These are phyloP conservation scores for Xylariaceae sp. DNA, from an alignment of 2,329 filamentous ascomycete species.

Conservation along the genomic window DNA sequence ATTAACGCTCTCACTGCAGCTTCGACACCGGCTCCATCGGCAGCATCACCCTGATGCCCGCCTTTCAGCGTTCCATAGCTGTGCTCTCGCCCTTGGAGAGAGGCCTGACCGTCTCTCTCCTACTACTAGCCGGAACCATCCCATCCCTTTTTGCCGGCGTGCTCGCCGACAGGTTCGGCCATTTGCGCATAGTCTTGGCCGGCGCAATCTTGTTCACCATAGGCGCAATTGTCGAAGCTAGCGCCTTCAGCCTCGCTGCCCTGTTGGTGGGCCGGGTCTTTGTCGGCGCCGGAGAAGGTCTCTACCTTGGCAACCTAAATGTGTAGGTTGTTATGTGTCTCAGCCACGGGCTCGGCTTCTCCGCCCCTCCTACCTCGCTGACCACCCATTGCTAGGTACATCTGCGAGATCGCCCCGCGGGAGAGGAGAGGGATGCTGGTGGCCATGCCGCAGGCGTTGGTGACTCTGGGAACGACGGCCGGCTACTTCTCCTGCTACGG, in stretches of 20 bases:
- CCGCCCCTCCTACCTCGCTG: too few relatives aligned
- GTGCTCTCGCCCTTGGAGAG: slow-evolving; percentile 45
- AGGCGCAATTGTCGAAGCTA: slow-evolving; percentile 48
- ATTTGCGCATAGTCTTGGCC: slow-evolving; percentile 40
- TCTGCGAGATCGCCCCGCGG: slow-evolving; percentile 55
- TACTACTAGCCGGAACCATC: slow-evolving; percentile 52
- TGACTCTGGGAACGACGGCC: slow-evolving; percentile 43
- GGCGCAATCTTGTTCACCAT: slow-evolving; percentile 47
- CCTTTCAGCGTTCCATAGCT: slow-evolving; percentile 37
- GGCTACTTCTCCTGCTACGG: slow-evolving; percentile 60
- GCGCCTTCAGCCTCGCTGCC: slow-evolving; percentile 41
- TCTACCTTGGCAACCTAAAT: slow-evolving; percentile 53
- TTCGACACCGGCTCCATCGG: slow-evolving; percentile 35
- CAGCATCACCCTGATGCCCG: slow-evolving; percentile 30
- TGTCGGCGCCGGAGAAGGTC: slow-evolving; percentile 53
- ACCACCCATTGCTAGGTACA: slow-evolving; percentile 53
- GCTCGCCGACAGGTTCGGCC: slow-evolving; percentile 46
- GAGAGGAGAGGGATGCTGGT: slow-evolving; percentile 44
- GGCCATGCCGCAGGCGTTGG: slow-evolving; percentile 47
- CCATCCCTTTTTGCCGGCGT: slow-evolving; percentile 54
- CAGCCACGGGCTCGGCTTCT: too few relatives aligned
- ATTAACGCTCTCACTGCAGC: too few relatives aligned
- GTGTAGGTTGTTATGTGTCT: too few relatives aligned
- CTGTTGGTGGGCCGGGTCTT: slow-evolving; percentile 51
- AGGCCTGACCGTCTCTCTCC: slow-evolving; percentile 54